Base-by-base conservation (phyloP, 345 rosid genomes). In the Ceriops zippeliana region DNA sequence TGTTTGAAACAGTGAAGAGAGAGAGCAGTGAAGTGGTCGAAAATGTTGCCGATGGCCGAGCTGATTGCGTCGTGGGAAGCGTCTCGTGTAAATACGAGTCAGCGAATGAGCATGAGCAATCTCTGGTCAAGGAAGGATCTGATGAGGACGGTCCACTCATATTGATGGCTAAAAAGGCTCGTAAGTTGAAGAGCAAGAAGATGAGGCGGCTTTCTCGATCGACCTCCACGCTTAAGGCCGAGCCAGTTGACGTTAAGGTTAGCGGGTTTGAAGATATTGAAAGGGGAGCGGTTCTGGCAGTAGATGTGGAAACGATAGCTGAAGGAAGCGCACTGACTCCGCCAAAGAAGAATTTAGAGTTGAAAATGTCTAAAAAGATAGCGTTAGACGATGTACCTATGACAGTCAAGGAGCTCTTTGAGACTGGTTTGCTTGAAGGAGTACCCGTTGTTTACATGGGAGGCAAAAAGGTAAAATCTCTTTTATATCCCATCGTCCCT, bases 331-430 rank as follows among this genome's bases (percentile, higher is more conserved):
- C 74, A 13, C 64, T 83, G 73, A 46, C 76, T 21, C 71, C 83
- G 56, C 69, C 81, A 20, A 80, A 79, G 82, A 85, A 66, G 77
- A 84, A 83, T 62, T 70, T 83, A 56, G 88, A 86, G 78, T 68
- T 79, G 80, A 77, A 81, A 79, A 84, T 84, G 84, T 83, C 87
- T 1, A 87, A 84, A 65, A 84, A 75, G 79, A 79, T 84, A 70
- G 63, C 80, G 5, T 53, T 85, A 66, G 71, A 58, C 60, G 86
- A 76, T 83, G 85, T 89, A 70, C 96, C 97, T 47, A 73, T 63
- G 78, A 95, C 99, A n/a, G 99, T 95, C 68, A 95, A 83, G 65
- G 97, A 90, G 80, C 89, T 93, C 65, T 89, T 93, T 28, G 98
- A 89, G 75, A 91, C 98, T 53, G 92, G 96, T 73, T 78, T 90